Evolutionary conservation across 2,329 filamentous ascomycete genomes (phyloP).

Genomic region (Apiospora sp.): DNA sequence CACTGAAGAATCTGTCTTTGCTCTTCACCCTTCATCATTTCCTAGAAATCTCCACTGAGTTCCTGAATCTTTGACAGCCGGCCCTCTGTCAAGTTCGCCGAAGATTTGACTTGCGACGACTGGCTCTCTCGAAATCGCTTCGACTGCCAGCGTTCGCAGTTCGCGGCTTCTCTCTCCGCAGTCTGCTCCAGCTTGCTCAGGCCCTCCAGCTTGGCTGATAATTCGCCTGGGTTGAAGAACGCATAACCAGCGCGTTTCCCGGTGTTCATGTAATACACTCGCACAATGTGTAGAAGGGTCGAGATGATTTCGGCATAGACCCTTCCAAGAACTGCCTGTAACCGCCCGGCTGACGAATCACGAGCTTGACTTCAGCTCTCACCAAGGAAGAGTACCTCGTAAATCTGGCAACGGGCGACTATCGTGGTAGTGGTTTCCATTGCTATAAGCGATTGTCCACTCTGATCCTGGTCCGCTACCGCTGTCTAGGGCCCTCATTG

Average conservation of each 20-base stretch:
- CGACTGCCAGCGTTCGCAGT: background rate
- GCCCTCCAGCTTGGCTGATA: background rate
- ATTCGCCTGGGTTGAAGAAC: constrained; percentile 4
- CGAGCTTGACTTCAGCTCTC: background rate
- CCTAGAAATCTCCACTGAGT: background rate
- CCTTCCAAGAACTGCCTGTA: background rate
- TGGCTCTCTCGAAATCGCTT: background rate
- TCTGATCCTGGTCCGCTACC: background rate
- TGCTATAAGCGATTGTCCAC: background rate
- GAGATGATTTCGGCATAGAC: background rate
- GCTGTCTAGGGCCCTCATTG: background rate
- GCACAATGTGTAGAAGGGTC: background rate
- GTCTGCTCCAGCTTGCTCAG: background rate
- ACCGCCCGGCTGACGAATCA: background rate
- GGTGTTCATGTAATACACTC: background rate
- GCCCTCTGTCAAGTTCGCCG: background rate
- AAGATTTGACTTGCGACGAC: background rate
- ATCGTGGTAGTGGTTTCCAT: background rate
- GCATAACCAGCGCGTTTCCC: background rate
- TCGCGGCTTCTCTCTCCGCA: background rate
- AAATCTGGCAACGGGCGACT: background rate
- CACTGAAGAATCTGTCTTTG: background rate
- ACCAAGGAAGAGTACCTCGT: background rate
- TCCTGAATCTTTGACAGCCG: background rate
- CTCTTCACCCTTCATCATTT: background rate